phyloP scores from a whole-genome alignment of 1,284 basidiomycete species.

The Athelia psychrophila region DNA sequence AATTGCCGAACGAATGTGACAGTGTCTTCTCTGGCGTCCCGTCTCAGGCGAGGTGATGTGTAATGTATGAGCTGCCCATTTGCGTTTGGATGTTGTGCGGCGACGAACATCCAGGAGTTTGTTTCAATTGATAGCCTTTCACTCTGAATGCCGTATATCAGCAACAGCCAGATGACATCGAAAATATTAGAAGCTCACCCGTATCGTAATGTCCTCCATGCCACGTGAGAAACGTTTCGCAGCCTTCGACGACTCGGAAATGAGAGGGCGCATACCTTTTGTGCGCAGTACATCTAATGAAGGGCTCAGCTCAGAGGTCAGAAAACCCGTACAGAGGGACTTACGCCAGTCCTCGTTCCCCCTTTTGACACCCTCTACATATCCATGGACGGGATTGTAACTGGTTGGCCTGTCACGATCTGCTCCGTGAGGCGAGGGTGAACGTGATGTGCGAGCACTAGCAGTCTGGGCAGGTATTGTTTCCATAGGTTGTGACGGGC shows the following conservation, averaged over 20 bases:
- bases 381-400: background rate
- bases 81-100: constrained; percentile 9
- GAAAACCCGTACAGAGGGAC: no score
- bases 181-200: constrained; percentile 3
- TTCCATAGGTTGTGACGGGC: no score
- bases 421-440: no score
- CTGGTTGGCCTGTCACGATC: background rate
- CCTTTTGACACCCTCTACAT: background rate
- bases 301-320: background rate
- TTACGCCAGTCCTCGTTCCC: background rate
- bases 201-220: constrained; percentile 9
- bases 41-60: constrained; percentile 8
- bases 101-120: constrained; percentile 10
- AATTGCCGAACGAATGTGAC: constrained; percentile 8
- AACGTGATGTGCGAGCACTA: no score
- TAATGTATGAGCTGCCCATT: constrained; percentile 9
- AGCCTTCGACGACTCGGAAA: constrained; percentile 1
- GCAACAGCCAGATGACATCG: background rate
- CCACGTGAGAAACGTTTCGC: constrained; percentile 3
- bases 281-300: background rate
- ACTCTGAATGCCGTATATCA: constrained; percentile 4
- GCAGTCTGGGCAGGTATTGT: no score
- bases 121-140: constrained; percentile 9
- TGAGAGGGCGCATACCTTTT: background rate
- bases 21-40: constrained; percentile 8